Conservation (phyloP, 148 eudicot genomes). For the Chenopodium berlandieri region DNA sequence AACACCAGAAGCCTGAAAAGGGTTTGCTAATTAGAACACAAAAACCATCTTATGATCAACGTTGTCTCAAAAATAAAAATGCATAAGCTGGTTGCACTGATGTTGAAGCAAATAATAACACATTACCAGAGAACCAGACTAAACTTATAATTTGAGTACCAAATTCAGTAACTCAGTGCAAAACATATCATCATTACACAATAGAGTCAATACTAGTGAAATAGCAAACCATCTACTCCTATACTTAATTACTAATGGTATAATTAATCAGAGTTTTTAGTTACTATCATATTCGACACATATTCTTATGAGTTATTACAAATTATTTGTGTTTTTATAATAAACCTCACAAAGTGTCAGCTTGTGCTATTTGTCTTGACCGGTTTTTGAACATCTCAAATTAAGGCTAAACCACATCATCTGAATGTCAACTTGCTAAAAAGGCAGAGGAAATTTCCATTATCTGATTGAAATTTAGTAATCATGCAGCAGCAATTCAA, state of each 20-base stretch:
- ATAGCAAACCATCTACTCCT: neutral
- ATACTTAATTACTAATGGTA: neutral
- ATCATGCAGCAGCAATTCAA: neutral
- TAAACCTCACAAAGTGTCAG: neutral
- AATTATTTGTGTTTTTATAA: neutral
- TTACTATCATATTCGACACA: neutral
- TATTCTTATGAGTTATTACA: neutral
- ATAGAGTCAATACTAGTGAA: neutral
- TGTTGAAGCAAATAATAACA: neutral
- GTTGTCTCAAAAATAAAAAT: neutral
- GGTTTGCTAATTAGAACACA: neutral
- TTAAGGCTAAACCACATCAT: neutral
- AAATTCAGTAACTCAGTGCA: neutral
- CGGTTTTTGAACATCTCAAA: neutral
- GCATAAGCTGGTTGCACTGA: neutral
- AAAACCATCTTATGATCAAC: conserved; percentile 1
- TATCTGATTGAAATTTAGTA: neutral
- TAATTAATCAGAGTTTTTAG: neutral
- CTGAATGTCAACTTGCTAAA: neutral
- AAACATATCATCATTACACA: neutral
- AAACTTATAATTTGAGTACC: neutral
- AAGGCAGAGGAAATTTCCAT: neutral
- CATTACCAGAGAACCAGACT: neutral
- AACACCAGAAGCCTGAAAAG: conserved; percentile 72
- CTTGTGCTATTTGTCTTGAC: neutral